phyloP scores from a whole-genome alignment of 2,329 filamentous ascomycete genomes.

The Ophiostoma populinum region DNA sequence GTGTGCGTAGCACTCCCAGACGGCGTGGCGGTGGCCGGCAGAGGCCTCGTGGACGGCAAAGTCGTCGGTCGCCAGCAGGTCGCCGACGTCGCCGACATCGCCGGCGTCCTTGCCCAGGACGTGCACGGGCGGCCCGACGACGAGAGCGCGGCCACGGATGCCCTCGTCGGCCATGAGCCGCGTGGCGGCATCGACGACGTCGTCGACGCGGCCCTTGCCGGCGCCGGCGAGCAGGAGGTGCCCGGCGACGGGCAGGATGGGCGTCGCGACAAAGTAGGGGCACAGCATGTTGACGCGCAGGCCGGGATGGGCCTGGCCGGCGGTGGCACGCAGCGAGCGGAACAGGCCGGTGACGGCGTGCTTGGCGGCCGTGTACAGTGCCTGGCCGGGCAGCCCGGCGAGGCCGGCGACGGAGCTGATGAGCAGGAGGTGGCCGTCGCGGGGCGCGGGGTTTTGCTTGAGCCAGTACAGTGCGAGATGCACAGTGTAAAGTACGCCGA shows the following conservation, averaged over 20 bases:
- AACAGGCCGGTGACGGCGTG: constrained; percentile 49
- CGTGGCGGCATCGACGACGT: constrained; percentile 46
- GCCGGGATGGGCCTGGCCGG: constrained; percentile 23
- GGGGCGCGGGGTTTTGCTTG: constrained; percentile 23
- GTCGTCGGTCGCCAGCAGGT: neutral
- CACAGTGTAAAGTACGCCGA: constrained; percentile 44
- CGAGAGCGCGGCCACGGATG: constrained; percentile 37
- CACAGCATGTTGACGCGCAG: constrained; percentile 47
- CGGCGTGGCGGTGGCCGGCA: constrained; percentile 19
- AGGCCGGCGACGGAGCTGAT: constrained; percentile 44
- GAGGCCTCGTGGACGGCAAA: constrained; percentile 6
- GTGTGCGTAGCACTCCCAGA: constrained; percentile 45
- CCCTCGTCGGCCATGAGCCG: constrained; percentile 39
- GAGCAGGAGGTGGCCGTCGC: constrained; percentile 43
- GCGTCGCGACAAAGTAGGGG: constrained; percentile 47
- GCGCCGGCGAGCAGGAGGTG: constrained; percentile 38
- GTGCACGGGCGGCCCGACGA: constrained; percentile 37
- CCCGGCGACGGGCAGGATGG: constrained; percentile 30
- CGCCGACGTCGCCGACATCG: constrained; percentile 9
- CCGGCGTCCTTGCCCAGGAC: constrained; percentile 20
- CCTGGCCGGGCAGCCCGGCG: constrained; percentile 21
- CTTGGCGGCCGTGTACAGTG: constrained; percentile 42
- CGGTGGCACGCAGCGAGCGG: constrained; percentile 34
- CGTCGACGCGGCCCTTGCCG: constrained; percentile 31
- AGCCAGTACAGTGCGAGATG: constrained; percentile 46